Percentiles rank a stretch among this genome's conserved stretches.
These are phyloP conservation scores for Blastocystis sp. DNA, from an alignment of 352 stramenopile species.

Conservation along the genomic window DNA sequence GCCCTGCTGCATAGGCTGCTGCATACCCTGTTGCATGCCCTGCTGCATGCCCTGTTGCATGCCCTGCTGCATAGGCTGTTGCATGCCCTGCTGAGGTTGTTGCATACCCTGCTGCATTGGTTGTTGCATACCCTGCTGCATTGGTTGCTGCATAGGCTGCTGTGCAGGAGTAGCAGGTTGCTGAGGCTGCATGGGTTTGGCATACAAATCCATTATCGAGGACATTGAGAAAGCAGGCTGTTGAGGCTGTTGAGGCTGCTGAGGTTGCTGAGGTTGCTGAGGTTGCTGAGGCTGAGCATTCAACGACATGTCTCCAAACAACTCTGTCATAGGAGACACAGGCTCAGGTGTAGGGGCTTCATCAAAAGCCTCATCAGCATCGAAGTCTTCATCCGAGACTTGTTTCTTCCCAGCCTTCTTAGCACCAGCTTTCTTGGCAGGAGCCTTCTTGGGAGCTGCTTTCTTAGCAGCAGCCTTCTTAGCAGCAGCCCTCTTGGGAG, in stretches of 20 bases:
- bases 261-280: background rate
- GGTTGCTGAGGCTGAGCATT: background rate
- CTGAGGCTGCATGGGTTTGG: background rate
- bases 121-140: background rate
- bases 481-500: slow-evolving; percentile 12
- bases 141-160: background rate
- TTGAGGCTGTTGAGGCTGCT: too few species aligned
- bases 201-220: slow-evolving; percentile 24
- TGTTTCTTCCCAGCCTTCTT: slow-evolving; percentile 37
- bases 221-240: background rate
- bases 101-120: background rate
- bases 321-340: slow-evolving; percentile 46
- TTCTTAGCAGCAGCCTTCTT: slow-evolving; percentile 58
- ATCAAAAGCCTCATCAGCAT: background rate
- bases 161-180: background rate
- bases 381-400: slow-evolving; percentile 12
- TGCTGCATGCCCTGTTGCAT: background rate
- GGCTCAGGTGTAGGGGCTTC: background rate
- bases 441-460: background rate
- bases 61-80: background rate
- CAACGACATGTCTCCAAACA: slow-evolving; percentile 21
- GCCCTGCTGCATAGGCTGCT: background rate
- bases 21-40: background rate
- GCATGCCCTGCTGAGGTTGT: too few species aligned
- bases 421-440: slow-evolving; percentile 19